Base-by-base conservation (phyloP, 371 early-diverging fungal genomes). In the Gilbertella persicaria region DNA sequence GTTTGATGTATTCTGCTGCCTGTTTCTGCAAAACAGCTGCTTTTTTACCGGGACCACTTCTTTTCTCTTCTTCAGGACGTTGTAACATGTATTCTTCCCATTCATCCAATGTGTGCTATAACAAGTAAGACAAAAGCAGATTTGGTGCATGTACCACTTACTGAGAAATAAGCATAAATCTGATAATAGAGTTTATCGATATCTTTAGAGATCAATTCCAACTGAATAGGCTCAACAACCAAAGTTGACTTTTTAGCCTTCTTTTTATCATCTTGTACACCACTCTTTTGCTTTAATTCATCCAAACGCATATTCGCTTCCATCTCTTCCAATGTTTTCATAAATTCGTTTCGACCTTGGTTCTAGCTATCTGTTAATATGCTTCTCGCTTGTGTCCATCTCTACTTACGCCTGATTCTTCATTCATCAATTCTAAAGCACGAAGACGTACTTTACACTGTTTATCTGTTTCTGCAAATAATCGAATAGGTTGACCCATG, bases 381-480 rank as follows among this genome's bases (percentile, higher is more conserved):
- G 5, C 4, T 29, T 28, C 10, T 1, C 12, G 12, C 2, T 40
- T 17, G 30, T 3, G 28, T 42, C 2, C 0, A 33, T 35, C 16
- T 20, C 23, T 16, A 30, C 10, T 41, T 50, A 48, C 64, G 36
- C 83, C 87, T 21, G 84, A 73, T 28, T 85, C 82, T 60, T 94
- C 93, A 53, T 96, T 94, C 39, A 85, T 82, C n/a, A 94, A 58
- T 64, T 97, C 96, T 28, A 95, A 58, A 8, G 79, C 78, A 50
- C 92, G 86, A 42, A 98, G 77, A 45, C 98, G 92, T 43, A 79
- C 70, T 46, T 88, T 82, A 36, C 98, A 91, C 58, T 90, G 83
- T 25, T 75, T 71, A 58, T 92, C 88, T 4, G 91, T 86, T 66
- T 98, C 98, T 38, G 88, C 98, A 65, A 98, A 98, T 30, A 96